phyloP scores from a whole-genome alignment of 331 rosid genomes.

The Malus hybrid region DNA sequence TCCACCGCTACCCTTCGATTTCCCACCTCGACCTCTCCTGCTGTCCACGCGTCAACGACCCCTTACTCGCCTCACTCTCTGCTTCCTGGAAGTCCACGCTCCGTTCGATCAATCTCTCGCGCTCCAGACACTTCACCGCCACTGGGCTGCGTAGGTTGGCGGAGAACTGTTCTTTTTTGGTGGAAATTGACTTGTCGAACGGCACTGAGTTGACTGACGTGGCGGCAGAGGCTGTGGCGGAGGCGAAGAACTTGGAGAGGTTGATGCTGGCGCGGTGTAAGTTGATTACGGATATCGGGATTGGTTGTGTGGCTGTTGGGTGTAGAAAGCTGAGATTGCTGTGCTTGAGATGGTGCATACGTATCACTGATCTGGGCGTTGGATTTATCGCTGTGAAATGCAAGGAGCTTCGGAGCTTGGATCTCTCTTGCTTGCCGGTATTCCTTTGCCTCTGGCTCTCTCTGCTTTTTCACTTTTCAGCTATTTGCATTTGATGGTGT shows the following conservation, averaged over 20 bases:
- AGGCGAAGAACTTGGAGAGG: conserved; percentile 29
- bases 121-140: conserved; percentile 20
- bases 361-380: conserved; percentile 33
- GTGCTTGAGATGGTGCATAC: conserved; percentile 32
- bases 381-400: conserved; percentile 28
- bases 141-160: conserved; percentile 18
- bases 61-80: conserved; percentile 8
- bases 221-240: conserved; percentile 28
- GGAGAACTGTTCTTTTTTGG: conserved; percentile 13
- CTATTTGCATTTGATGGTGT: background rate
- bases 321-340: conserved; percentile 25
- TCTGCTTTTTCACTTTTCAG: background rate
- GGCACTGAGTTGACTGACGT: conserved; percentile 22
- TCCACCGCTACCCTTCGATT: conserved; percentile 28
- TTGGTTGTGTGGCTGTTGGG: conserved; percentile 36
- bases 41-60: conserved; percentile 27
- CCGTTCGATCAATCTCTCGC: conserved; percentile 26
- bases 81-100: conserved; percentile 22
- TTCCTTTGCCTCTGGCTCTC: background rate
- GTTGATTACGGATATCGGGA: conserved; percentile 36
- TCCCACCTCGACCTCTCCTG: conserved; percentile 31
- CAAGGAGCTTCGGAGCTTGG: conserved; percentile 29
- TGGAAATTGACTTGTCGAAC: conserved; percentile 34
- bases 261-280: conserved; percentile 30
- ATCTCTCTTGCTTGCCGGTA: conserved; percentile 32